Evolutionary conservation across 2,329 filamentous ascomycete genomes (phyloP).

Genomic region (Colletotrichum nymphaeae): DNA sequence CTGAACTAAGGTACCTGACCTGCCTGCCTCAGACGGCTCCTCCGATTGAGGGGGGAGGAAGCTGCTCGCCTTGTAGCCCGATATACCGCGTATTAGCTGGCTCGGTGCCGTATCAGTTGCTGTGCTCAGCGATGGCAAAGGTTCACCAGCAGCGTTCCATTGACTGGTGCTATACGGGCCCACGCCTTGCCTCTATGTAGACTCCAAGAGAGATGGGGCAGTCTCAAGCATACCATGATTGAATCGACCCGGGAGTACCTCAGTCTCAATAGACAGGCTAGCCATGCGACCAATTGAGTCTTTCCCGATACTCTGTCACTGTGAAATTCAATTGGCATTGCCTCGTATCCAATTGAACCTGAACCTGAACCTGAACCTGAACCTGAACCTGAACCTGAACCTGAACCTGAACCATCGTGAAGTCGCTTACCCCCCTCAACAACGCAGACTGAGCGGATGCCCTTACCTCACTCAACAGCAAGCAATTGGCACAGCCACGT

Average conservation of each 20-base stretch:
- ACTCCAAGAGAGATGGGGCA: neutral
- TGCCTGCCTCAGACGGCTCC: neutral
- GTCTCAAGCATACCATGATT: neutral
- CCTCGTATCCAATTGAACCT: neutral
- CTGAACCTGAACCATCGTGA: neutral
- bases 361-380: too few species aligned
- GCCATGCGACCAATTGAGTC: neutral
- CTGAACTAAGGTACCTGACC: neutral
- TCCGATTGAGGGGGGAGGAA: neutral
- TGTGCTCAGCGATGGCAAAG: neutral
- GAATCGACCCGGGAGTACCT: too few species aligned
- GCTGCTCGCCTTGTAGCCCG: neutral
- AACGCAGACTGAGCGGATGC: neutral
- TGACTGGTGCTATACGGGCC: neutral
- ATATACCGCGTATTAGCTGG: neutral
- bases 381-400: too few species aligned
- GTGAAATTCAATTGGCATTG: neutral
- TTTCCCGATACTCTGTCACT: fast-evolving
- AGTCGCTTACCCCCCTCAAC: neutral
- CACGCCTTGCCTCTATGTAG: neutral
- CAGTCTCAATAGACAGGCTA: too few species aligned
- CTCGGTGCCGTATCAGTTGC: neutral
- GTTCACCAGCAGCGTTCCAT: too few species aligned
- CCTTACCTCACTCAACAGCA: neutral
- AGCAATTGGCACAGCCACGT: neutral